Conservation (phyloP, 108 stramenopile species). For the Nitzschia putrida region DNA sequence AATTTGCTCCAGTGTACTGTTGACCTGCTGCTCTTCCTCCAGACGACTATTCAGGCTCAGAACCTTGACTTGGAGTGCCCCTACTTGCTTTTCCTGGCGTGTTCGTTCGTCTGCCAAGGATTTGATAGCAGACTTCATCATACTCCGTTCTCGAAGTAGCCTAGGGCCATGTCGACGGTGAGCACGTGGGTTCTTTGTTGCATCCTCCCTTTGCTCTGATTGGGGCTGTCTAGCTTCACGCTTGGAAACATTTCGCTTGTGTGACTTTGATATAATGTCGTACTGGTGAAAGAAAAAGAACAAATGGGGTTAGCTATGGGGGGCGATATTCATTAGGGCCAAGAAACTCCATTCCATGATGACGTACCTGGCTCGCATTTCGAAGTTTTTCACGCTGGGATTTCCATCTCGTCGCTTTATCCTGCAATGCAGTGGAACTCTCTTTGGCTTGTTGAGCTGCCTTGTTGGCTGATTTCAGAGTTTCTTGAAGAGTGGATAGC, state of each 20-base stretch:
- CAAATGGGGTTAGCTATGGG: background rate
- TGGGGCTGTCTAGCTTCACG: too few relatives aligned
- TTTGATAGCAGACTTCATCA: constrained; percentile 6
- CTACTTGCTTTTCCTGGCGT: background rate
- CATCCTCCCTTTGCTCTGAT: background rate
- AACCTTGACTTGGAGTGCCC: background rate
- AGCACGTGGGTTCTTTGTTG: background rate
- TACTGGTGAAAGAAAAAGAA: background rate
- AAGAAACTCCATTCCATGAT: background rate
- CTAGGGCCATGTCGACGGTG: constrained; percentile 1
- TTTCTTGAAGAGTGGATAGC: background rate
- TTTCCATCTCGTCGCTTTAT: constrained; percentile 1
- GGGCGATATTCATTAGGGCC: background rate
- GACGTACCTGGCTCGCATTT: background rate
- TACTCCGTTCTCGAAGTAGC: background rate
- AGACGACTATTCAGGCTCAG: background rate
- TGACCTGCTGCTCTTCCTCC: constrained; percentile 8
- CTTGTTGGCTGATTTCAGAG: background rate
- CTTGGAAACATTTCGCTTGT: too few relatives aligned
- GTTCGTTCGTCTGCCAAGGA: background rate
- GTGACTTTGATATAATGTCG: too few relatives aligned
- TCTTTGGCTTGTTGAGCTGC: constrained; percentile 1
- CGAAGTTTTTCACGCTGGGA: constrained; percentile 2
- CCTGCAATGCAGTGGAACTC: background rate
- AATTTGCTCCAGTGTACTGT: constrained; percentile 4